A percentile compares a stretch with the other conserved stretches of the same genome.
Evolutionary conservation across 1,139 yeast genomes (phyloP).

Genomic region (Saccharomyces hybrid): DNA sequence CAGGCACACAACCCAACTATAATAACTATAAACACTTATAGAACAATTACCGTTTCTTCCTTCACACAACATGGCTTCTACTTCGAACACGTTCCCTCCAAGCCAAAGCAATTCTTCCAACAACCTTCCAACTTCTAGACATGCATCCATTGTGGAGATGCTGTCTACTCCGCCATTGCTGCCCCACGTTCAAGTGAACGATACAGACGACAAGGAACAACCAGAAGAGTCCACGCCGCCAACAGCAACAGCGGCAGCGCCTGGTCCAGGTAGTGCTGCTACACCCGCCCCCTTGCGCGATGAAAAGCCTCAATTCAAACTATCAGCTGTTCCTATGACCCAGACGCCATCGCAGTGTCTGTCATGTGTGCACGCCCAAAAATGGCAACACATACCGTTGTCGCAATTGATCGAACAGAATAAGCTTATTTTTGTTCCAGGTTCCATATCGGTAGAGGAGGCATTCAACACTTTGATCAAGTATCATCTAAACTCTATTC

Average conservation of each 20-base stretch:
- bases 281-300: not conserved
- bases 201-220: slow-evolving; percentile 4
- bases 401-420: slow-evolving; percentile 71
- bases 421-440: slow-evolving; percentile 63
- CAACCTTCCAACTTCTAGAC: slow-evolving; percentile 33
- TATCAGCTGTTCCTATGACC: slow-evolving; percentile 13
- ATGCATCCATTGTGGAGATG: slow-evolving; percentile 75
- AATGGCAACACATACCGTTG: slow-evolving; percentile 71
- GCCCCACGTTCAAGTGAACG: slow-evolving; percentile 12
- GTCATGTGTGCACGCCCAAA: slow-evolving; percentile 26
- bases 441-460: slow-evolving; percentile 63
- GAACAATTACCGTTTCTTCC: not conserved
- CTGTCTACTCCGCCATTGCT: slow-evolving; percentile 76
- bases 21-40: not conserved
- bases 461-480: slow-evolving; percentile 74
- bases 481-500: slow-evolving; percentile 76
- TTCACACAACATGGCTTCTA: not conserved
- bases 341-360: slow-evolving; percentile 21
- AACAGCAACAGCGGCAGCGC: slow-evolving; percentile 1
- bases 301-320: not conserved
- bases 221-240: slow-evolving; percentile 3
- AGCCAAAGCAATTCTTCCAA: not conserved
- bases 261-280: slow-evolving; percentile 1
- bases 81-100: not conserved
- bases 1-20: not conserved